A percentile compares a stretch with the other conserved stretches of the same genome.
Evolutionary conservation across 2,329 filamentous ascomycete genomes (phyloP).

Genomic region (Pseudonectria buxi): DNA sequence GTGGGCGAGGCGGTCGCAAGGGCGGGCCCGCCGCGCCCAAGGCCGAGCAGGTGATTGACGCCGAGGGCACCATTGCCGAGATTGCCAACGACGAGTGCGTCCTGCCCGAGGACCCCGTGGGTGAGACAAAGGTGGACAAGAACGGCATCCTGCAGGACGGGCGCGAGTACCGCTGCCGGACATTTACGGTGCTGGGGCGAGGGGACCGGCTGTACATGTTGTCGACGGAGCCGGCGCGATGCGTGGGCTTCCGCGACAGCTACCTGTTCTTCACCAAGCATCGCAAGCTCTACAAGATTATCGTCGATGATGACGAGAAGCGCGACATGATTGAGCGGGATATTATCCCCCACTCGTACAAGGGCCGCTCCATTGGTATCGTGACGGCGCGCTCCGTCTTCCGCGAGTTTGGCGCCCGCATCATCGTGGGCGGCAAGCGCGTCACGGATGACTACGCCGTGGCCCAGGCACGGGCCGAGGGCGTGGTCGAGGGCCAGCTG

Average conservation of each 20-base stretch:
- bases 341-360: constrained; percentile 97
- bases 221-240: constrained; percentile 93
- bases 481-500: constrained; percentile 78
- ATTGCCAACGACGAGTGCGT: constrained; percentile 89
- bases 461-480: constrained; percentile 64
- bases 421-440: constrained; percentile 83
- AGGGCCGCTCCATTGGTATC: constrained; percentile 92
- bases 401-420: constrained; percentile 89
- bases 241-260: constrained; percentile 93
- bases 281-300: constrained; percentile 93
- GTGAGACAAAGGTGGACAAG: constrained; percentile 91
- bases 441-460: constrained; percentile 88
- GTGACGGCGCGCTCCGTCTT: constrained; percentile 96
- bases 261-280: constrained; percentile 99
- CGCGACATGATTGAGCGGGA: constrained; percentile 90
- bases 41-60: constrained; percentile 80
- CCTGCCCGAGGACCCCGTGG: constrained; percentile 78
- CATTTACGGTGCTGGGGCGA: constrained; percentile 81
- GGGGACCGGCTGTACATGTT: constrained; percentile 92
- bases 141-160: constrained; percentile 74
- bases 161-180: constrained; percentile 89
- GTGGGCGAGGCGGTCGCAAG: constrained; percentile 57
- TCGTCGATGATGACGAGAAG: constrained; percentile 96
- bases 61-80: constrained; percentile 85
- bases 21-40: constrained; percentile 68